Percentiles rank a stretch among this genome's conserved stretches.
phyloP scores from a whole-genome alignment of 768 basidiomycete genomes.

The Coprinellus micaceus region DNA sequence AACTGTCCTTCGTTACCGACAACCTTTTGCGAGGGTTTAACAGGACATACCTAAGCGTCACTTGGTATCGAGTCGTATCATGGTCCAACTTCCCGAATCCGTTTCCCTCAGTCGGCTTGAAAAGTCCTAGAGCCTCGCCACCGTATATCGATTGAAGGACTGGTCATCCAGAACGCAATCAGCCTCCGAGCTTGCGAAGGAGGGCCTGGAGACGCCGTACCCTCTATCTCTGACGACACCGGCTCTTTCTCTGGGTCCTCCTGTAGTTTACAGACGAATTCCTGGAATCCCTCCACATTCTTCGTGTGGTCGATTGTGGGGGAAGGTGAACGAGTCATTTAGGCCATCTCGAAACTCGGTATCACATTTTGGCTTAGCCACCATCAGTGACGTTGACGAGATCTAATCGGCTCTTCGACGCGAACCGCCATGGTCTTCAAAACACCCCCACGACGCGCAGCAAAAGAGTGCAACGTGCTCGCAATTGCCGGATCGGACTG shows the following conservation, averaged over 20 bases:
- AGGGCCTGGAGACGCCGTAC: constrained; percentile 20
- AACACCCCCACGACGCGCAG: background rate
- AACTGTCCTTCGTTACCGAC: constrained; percentile 36
- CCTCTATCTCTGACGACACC: constrained; percentile 47
- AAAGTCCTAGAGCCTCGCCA: constrained; percentile 58
- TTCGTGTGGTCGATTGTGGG: constrained; percentile 19
- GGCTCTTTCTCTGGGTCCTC: constrained; percentile 35
- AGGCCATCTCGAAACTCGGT: background rate
- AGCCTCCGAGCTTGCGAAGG: background rate
- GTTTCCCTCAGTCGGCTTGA: constrained; percentile 36
- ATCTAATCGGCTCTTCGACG: background rate
- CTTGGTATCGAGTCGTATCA: constrained; percentile 59
- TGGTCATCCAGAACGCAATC: constrained; percentile 16
- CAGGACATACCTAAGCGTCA: constrained; percentile 55
- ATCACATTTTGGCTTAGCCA: constrained; percentile 9
- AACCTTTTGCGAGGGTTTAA: constrained; percentile 8
- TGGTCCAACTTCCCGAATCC: constrained; percentile 10
- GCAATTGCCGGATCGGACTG: constrained; percentile 83
- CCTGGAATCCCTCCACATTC: constrained; percentile 28
- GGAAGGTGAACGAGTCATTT: constrained; percentile 22
- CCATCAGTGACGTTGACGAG: constrained; percentile 13
- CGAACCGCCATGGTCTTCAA: background rate
- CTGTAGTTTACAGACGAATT: constrained; percentile 32
- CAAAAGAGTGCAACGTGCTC: constrained; percentile 35
- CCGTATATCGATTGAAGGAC: constrained; percentile 86